Conservation (phyloP, 2,329 filamentous ascomycete species). For the Aureobasidium sp. region DNA sequence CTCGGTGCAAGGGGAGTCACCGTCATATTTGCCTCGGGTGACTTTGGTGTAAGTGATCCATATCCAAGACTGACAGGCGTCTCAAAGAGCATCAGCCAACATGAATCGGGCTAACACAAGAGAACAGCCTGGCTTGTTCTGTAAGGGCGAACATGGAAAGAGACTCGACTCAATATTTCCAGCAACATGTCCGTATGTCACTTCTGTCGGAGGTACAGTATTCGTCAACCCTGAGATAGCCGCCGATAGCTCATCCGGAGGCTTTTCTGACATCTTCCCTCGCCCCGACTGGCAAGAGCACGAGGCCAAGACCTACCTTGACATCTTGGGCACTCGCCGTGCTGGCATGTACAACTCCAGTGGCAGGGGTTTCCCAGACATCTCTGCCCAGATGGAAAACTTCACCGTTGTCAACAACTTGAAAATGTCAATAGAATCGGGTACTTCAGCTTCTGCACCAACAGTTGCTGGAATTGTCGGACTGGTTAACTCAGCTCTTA, state of each 20-base stretch:
- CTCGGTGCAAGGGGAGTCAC: neutral
- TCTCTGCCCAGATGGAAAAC: too few species aligned
- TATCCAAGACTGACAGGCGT: neutral
- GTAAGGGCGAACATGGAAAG: too few species aligned
- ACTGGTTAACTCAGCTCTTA: constrained; percentile 53
- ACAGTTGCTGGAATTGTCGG: constrained; percentile 49
- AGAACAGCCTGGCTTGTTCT: too few species aligned
- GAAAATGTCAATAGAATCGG: too few species aligned
- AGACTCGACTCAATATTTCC: neutral
- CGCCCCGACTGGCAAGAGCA: constrained; percentile 35
- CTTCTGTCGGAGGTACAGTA: neutral
- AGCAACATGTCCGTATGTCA: neutral
- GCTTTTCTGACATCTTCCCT: neutral
- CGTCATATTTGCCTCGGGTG: neutral
- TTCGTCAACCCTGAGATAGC: neutral
- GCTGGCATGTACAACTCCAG: constrained; percentile 38
- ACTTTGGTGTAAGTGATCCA: neutral
- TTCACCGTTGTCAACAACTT: too few species aligned
- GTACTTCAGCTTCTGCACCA: constrained; percentile 50
- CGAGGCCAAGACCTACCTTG: constrained; percentile 33
- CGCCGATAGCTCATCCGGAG: neutral
- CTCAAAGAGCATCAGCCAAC: too few species aligned
- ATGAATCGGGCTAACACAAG: too few species aligned
- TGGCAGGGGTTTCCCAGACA: constrained; percentile 40
- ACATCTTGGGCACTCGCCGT: constrained; percentile 26